These are phyloP conservation scores for Leucogyrophana mollusca DNA, from an alignment of 768 basidiomycete genomes.

Conservation along the genomic window DNA sequence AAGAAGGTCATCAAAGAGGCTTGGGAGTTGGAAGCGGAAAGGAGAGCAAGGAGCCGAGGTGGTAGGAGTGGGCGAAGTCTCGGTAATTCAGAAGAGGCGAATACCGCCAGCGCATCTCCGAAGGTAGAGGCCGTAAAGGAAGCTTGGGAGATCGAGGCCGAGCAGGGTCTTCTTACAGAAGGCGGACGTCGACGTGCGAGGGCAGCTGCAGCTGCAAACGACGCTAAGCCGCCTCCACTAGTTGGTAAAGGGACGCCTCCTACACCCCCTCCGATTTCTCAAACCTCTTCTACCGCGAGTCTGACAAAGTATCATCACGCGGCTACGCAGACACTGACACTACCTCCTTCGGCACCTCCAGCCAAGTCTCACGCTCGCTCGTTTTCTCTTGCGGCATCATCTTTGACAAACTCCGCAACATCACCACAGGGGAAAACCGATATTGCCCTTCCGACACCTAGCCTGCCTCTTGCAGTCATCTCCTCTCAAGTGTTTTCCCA, in stretches of 20 bases:
- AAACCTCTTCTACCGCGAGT: slow-evolving; percentile 27
- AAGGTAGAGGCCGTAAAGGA: slow-evolving; percentile 51
- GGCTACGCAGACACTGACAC: slow-evolving; percentile 54
- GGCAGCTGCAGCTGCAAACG: slow-evolving; percentile 45
- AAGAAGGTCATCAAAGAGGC: slow-evolving; percentile 69
- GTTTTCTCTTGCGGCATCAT: slow-evolving; percentile 50
- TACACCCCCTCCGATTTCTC: slow-evolving; percentile 20
- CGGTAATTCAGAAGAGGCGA: slow-evolving; percentile 4
- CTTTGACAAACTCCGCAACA: slow-evolving; percentile 1
- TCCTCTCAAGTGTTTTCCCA: slow-evolving; percentile 57
- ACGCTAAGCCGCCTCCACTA: slow-evolving; percentile 17
- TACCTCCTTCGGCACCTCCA: slow-evolving; percentile 61
- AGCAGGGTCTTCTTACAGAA: slow-evolving; percentile 72
- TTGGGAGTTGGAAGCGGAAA: slow-evolving; percentile 80
- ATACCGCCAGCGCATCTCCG: not conserved
- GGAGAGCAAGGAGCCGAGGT: slow-evolving; percentile 41
- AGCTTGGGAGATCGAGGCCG: slow-evolving; percentile 78
- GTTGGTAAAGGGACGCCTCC: slow-evolving; percentile 24
- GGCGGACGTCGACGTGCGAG: slow-evolving; percentile 67
- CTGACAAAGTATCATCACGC: slow-evolving; percentile 59
- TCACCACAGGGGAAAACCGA: slow-evolving; percentile 30
- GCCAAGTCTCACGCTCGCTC: slow-evolving; percentile 54
- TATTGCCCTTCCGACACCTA: slow-evolving; percentile 61
- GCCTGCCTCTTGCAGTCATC: slow-evolving; percentile 66
- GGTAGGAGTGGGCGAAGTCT: slow-evolving; percentile 28